phyloP scores from a whole-genome alignment of 164 flowering plant genomes.

The Macadamia tetraphylla region DNA sequence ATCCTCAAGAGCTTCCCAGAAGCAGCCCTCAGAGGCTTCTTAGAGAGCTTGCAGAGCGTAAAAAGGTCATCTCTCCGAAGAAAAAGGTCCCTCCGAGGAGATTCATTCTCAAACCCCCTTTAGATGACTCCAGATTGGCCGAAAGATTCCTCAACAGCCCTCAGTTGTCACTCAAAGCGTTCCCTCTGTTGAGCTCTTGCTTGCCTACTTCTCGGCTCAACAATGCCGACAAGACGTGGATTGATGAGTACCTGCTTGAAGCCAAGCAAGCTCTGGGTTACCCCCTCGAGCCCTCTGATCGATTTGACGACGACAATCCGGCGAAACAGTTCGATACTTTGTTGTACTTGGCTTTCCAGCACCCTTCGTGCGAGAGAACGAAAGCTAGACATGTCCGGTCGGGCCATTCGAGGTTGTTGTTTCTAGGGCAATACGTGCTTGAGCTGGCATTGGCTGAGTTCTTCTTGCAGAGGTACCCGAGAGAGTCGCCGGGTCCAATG shows the following conservation, averaged over 20 bases:
- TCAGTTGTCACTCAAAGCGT: constrained; percentile 76
- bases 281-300: constrained; percentile 78
- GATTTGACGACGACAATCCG: constrained; percentile 70
- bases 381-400: constrained; percentile 68
- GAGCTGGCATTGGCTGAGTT: constrained; percentile 80
- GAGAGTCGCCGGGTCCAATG: constrained; percentile 94
- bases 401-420: constrained; percentile 84
- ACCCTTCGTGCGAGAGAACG: constrained; percentile 75
- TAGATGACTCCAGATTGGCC: constrained; percentile 76
- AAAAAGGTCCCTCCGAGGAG: constrained; percentile 67
- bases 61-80: constrained; percentile 54
- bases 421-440: constrained; percentile 88
- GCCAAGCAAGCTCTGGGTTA: constrained; percentile 95
- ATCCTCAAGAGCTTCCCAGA: constrained; percentile 62
- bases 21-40: constrained; percentile 84
- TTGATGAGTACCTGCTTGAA: constrained; percentile 87
- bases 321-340: constrained; percentile 89
- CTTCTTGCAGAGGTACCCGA: constrained; percentile 90
- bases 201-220: constrained; percentile 67
- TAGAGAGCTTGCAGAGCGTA: constrained; percentile 85
- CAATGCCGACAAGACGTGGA: constrained; percentile 87
- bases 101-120: constrained; percentile 79
- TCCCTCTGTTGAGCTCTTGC: constrained; percentile 90
- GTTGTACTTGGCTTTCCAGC: constrained; percentile 92
- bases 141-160: constrained; percentile 85